A percentile compares a stretch with the other conserved stretches of the same genome.
Evolutionary conservation across 805 yeast genomes (phyloP).

Genomic region (Wickerhamiella cacticola): DNA sequence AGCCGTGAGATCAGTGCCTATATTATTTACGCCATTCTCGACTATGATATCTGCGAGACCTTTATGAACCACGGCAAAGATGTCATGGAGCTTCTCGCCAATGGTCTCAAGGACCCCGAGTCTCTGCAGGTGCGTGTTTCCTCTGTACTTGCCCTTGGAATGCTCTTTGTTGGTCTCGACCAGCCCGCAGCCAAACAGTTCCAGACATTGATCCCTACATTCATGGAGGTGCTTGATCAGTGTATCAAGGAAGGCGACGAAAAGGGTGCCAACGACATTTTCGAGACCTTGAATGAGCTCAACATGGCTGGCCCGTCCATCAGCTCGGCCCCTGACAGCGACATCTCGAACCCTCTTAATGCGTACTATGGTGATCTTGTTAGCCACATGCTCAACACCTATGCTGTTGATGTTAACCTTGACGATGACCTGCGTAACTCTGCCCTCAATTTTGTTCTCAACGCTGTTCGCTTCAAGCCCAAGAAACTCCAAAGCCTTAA

Average conservation of each 20-base stretch:
- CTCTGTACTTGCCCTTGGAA: slow-evolving; percentile 68
- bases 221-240: slow-evolving; percentile 70
- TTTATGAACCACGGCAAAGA: slow-evolving; percentile 35
- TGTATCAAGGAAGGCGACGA: slow-evolving; percentile 60
- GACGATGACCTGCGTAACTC: slow-evolving; percentile 76
- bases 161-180: slow-evolving; percentile 35
- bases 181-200: slow-evolving; percentile 48
- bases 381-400: slow-evolving; percentile 54
- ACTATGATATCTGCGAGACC: slow-evolving; percentile 28
- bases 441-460: slow-evolving; percentile 72
- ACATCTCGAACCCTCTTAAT: slow-evolving; percentile 41
- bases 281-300: slow-evolving; percentile 74
- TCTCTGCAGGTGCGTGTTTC: slow-evolving; percentile 69
- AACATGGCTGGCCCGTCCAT: slow-evolving; percentile 56
- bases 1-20: slow-evolving; percentile 73
- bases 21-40: slow-evolving; percentile 65
- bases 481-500: slow-evolving; percentile 67
- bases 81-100: slow-evolving; percentile 57
- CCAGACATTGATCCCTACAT: slow-evolving; percentile 53
- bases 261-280: slow-evolving; percentile 59
- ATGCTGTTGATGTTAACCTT: slow-evolving; percentile 48
- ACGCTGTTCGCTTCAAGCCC: slow-evolving; percentile 69
- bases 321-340: not conserved
- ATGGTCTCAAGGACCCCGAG: slow-evolving; percentile 47
- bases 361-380: slow-evolving; percentile 57